Base-by-base conservation (phyloP, 73 alveolate genomes). In the Symbiodinium natans region DNA sequence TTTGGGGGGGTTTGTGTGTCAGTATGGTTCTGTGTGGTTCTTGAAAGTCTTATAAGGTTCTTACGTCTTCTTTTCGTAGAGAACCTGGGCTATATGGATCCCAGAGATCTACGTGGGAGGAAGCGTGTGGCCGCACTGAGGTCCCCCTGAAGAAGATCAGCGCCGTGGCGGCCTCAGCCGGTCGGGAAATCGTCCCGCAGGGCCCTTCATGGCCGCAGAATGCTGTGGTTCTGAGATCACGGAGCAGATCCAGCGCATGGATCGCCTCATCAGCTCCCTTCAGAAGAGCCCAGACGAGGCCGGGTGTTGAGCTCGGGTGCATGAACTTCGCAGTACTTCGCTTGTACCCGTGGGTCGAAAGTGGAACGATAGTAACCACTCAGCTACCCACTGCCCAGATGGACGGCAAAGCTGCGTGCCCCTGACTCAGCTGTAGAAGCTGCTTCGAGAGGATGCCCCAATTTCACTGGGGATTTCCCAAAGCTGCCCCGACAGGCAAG, bases 181-280 rank as follows among this genome's bases (percentile, higher is more conserved):
- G 52, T 11, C 27, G 46, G 46, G 41, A 27, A n/a, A 10, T 71
- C 17, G 10, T n/a, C n/a, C n/a, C n/a, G n/a, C n/a, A n/a, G n/a
- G n/a, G n/a, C n/a, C n/a, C n/a, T n/a, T n/a, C n/a, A n/a, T n/a
- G n/a, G n/a, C n/a, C n/a, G n/a, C n/a, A n/a, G n/a, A n/a, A n/a
- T n/a, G n/a, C n/a, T n/a, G n/a, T n/a, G n/a, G n/a, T n/a, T n/a
- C 94, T 33, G 41, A 86, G 95, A 88, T 88, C 54, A 88, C 95
- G 36, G 95, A 88, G 86, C 95, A 88, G 73, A 88, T 88, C 95
- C 95, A 88, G 25, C 95, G 95, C 31, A 52, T 88, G 41, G 95
- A 88, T 63, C 95, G 95, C 71, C 68, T 88, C 74, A 88, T 63
- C 73, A 41, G 86, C 34, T 36, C 95, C 21, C 42, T 88, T 31